Evolutionary conservation across 164 flowering plant species (phyloP).

Genomic region (Paratinospora sagittata): DNA sequence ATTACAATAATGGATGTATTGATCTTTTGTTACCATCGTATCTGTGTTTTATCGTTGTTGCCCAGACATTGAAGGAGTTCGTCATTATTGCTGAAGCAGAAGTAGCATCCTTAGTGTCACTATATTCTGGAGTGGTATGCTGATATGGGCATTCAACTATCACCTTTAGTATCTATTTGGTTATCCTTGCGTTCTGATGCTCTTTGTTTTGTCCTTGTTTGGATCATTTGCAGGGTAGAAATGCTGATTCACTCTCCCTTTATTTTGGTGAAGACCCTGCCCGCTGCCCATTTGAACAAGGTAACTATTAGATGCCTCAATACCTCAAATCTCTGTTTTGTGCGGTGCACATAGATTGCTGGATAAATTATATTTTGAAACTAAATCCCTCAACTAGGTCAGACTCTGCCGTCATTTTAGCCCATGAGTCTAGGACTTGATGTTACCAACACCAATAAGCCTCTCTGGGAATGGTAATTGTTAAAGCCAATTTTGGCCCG

Average conservation of each 20-base stretch:
- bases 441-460: not conserved
- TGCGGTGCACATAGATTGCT: not conserved
- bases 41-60: not conserved
- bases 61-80: constrained; percentile 79
- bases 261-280: constrained; percentile 98
- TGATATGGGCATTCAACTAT: constrained; percentile 16
- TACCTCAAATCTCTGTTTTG: not conserved
- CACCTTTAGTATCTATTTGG: not conserved
- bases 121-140: constrained; percentile 92
- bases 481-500: too few species aligned
- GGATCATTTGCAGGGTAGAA: constrained; percentile 69
- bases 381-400: not conserved
- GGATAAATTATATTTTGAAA: not conserved
- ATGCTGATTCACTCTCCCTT: constrained; percentile 91
- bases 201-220: constrained; percentile 15
- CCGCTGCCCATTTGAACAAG: constrained; percentile 97
- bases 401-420: not conserved
- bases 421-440: not conserved
- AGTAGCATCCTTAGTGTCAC: constrained; percentile 57
- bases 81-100: constrained; percentile 65
- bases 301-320: constrained; percentile 24
- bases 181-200: constrained; percentile 3
- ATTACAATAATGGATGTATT: not conserved
- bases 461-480: not conserved
- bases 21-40: not conserved